Evolutionary conservation across 345 rosid genomes (phyloP), one percentile per base, ranked within the genome.

Genomic region (Turritis glabra): DNA sequence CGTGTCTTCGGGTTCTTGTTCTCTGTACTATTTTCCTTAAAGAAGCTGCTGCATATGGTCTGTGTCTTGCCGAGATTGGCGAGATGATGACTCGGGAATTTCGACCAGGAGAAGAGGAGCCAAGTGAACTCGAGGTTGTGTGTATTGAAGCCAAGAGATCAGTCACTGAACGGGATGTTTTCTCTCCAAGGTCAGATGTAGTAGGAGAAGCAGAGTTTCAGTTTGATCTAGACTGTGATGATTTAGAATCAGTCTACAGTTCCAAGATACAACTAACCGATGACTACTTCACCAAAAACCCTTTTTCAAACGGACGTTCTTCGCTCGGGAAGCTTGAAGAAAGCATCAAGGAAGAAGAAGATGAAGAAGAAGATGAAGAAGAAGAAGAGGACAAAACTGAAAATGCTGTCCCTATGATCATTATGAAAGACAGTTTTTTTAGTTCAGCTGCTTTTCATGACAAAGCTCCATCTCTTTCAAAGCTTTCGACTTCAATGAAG

Each of bases 1-100:
- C 97, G 38, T 92, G 97, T 81, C 87, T 96, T 1, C 81, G 95
- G 2, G 87, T 96, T 48, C 81, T 96, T 77, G 73, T 87, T 71
- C 93, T 96, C 66, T 87, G 97, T 77, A 89, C 98, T 8, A 73
- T 84, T 63, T 96, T 96, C 77, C 91, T 96, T 19, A 90, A 92
- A 85, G 94, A 87, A 83, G 97, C 98, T 64, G 97, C 94, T 38
- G 62, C 83, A 18, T 74, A 27, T 40, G 98, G 98, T 80, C 81
- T 92, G 18, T 90, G 93, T 77, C 94, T 96, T 67, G 91, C 96
- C 26, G 96, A 90, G 83, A 96, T 96, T 69, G 99, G 98, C 71
- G 99, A 96, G 84, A 96, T 96, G 98, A 92, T 96, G 99, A 96
- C 91, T 67, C 80, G 99, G 66, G 97, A 92, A 68, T 92, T 90